Percentiles rank a stretch among this genome's conserved stretches.
These are phyloP conservation scores for Claviceps africana DNA, from an alignment of 2,329 filamentous ascomycete genomes.

Conservation along the genomic window DNA sequence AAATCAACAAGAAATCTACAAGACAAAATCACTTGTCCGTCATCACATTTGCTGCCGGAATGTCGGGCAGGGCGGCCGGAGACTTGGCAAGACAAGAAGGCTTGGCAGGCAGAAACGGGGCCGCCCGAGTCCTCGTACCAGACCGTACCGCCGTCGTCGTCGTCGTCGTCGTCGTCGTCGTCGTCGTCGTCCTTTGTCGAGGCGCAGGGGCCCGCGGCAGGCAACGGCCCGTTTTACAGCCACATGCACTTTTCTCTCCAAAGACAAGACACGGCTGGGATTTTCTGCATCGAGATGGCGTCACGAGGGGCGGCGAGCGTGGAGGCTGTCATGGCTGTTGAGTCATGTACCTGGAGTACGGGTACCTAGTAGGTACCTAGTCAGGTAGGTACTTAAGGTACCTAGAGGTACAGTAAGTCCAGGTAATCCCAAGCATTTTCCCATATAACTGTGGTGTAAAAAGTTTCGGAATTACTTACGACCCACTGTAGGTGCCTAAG, in stretches of 20 bases:
- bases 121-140: no score
- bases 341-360: no score
- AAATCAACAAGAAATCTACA: no score
- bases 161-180: no score
- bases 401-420: no score
- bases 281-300: not conserved
- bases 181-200: not conserved
- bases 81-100: not conserved
- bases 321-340: not conserved
- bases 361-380: no score
- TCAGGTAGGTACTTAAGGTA: no score
- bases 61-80: not conserved
- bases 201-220: not conserved
- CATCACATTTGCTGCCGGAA: not conserved
- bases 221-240: not conserved
- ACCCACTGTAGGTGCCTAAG: no score
- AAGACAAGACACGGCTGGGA: not conserved
- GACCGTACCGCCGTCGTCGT: no score
- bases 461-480: no score
- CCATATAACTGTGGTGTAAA: no score
- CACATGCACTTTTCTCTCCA: not conserved
- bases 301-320: not conserved
- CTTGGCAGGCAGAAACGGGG: not conserved
- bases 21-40: not conserved
- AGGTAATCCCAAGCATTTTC: no score